Percentiles rank a stretch among this genome's conserved stretches.
Evolutionary conservation across 1,284 basidiomycete genomes (phyloP).

Genomic region (Marasmius fiardii): DNA sequence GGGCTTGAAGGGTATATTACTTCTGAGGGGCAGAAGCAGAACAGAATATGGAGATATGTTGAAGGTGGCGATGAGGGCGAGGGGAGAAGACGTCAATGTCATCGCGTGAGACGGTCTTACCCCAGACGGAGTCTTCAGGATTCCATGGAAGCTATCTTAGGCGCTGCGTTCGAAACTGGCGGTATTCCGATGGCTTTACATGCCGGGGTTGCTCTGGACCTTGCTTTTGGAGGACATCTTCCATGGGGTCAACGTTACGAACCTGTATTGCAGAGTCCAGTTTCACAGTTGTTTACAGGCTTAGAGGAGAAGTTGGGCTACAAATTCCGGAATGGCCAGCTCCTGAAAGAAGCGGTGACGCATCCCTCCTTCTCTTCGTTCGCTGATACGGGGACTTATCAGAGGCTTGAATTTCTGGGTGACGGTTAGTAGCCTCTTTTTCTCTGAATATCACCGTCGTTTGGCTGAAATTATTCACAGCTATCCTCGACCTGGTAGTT

Average conservation of each 20-base stretch:
- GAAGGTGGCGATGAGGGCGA: conserved; percentile 34
- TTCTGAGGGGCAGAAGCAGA: conserved; percentile 45
- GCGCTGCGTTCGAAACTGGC: conserved; percentile 68
- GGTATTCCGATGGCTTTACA: conserved; percentile 66
- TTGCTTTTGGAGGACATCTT: conserved; percentile 66
- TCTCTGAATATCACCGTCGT: neutral
- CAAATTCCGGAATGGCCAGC: conserved; percentile 54
- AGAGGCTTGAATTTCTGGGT: conserved; percentile 82
- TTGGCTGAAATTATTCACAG: conserved; percentile 31
- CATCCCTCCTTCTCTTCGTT: conserved; percentile 70
- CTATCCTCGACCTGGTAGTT: conserved; percentile 74
- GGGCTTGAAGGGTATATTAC: conserved; percentile 63
- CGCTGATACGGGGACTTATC: conserved; percentile 61
- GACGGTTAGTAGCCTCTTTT: conserved; percentile 64
- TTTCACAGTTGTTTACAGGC: conserved; percentile 45
- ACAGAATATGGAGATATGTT: conserved; percentile 61
- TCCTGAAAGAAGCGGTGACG: conserved; percentile 75
- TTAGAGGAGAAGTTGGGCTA: conserved; percentile 71
- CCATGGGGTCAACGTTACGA: conserved; percentile 60
- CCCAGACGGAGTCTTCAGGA: conserved; percentile 76
- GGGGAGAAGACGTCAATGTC: conserved; percentile 23
- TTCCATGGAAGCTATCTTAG: conserved; percentile 80
- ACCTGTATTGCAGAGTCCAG: conserved; percentile 26
- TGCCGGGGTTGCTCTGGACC: conserved; percentile 59
- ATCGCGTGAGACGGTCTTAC: conserved; percentile 35